phyloP scores from a whole-genome alignment of 2,329 filamentous ascomycete genomes.

The Scedosporium aurantiacum region DNA sequence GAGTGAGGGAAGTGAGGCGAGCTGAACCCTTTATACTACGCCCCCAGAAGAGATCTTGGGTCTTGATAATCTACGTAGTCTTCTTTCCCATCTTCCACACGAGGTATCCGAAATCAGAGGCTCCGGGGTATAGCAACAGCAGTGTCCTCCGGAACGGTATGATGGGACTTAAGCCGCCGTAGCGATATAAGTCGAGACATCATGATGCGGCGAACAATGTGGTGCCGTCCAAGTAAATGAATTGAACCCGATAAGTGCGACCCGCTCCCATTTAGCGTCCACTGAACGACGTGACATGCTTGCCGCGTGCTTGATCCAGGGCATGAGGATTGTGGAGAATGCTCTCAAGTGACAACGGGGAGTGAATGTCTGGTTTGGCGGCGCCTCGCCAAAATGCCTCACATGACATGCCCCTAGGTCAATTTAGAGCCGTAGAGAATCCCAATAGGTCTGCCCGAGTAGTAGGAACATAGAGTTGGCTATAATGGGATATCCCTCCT shows the following conservation, averaged over 20 bases:
- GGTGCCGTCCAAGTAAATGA: background rate
- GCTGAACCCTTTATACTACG: background rate
- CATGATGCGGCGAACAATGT: background rate
- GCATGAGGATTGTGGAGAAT: background rate
- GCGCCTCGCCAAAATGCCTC: background rate
- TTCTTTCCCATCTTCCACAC: background rate
- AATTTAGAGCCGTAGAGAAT: background rate
- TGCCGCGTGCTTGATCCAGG: background rate
- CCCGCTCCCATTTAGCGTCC: background rate
- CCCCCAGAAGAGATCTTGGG: background rate
- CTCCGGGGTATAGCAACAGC: background rate
- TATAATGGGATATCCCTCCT: no score
- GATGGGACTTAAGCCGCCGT: background rate
- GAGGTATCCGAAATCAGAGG: background rate
- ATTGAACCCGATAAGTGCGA: background rate
- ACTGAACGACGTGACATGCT: background rate
- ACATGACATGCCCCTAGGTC: background rate
- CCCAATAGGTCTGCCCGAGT: background rate
- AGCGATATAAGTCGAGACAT: background rate
- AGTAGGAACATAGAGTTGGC: background rate
- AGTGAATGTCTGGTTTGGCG: background rate
- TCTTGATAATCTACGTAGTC: background rate
- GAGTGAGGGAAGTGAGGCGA: background rate
- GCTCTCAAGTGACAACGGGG: background rate
- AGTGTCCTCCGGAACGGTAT: background rate